A percentile compares a stretch with the other conserved stretches of the same genome.
These are phyloP conservation scores for Aspergillus sojae DNA, from an alignment of 2,329 filamentous ascomycete species.

Conservation along the genomic window DNA sequence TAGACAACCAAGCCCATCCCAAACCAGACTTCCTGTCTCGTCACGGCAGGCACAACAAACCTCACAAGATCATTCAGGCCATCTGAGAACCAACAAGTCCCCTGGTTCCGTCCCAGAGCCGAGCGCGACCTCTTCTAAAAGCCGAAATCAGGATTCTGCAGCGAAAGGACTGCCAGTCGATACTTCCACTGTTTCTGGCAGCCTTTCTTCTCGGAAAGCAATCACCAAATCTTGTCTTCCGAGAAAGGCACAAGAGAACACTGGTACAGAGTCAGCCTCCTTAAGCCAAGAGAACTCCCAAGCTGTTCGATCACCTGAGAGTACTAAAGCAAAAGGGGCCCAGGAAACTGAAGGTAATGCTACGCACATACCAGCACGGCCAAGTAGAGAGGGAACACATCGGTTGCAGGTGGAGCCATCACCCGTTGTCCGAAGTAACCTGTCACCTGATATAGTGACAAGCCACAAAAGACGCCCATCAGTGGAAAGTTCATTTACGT, in stretches of 20 bases:
- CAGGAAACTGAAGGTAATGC: slow-evolving; percentile 10
- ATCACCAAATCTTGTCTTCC: slow-evolving; percentile 57
- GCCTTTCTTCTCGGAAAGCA: slow-evolving; percentile 64
- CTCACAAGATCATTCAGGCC: slow-evolving; percentile 23
- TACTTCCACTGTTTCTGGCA: slow-evolving; percentile 48
- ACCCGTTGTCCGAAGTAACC: slow-evolving; percentile 60
- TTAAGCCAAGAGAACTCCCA: background rate
- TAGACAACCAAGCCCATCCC: slow-evolving; percentile 39
- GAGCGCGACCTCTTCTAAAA: slow-evolving; percentile 13
- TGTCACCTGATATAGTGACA: slow-evolving; percentile 50
- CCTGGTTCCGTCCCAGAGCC: slow-evolving; percentile 13
- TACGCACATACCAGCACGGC: slow-evolving; percentile 58
- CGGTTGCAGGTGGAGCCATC: slow-evolving; percentile 59
- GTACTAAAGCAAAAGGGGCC: background rate
- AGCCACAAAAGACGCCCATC: slow-evolving; percentile 56
- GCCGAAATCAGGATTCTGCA: background rate
- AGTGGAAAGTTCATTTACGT: slow-evolving; percentile 44
- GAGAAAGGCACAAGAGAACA: slow-evolving; percentile 42
- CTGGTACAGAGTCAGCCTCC: slow-evolving; percentile 8
- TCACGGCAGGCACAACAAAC: slow-evolving; percentile 25
- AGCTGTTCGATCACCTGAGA: background rate
- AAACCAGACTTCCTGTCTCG: slow-evolving; percentile 40
- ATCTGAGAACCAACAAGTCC: slow-evolving; percentile 18
- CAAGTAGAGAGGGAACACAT: slow-evolving; percentile 69
- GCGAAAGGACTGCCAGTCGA: background rate